These are phyloP conservation scores for Articulospora tetracladia DNA, from an alignment of 495 filamentous ascomycete species.

Conservation along the genomic window DNA sequence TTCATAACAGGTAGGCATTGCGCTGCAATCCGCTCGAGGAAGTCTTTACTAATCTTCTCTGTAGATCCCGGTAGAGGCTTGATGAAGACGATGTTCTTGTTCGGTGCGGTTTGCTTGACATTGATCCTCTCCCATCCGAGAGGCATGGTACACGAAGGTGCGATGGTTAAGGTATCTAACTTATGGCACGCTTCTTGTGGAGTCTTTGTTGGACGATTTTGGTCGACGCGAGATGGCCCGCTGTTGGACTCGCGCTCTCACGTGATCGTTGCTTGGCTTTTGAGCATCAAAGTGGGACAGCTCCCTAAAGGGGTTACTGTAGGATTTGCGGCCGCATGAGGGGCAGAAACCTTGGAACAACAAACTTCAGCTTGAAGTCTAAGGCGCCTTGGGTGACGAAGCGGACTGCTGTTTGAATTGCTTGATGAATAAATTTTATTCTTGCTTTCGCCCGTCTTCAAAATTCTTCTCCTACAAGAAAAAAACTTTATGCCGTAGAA, in stretches of 20 bases:
- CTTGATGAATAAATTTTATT: not conserved
- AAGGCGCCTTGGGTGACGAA: too few species aligned
- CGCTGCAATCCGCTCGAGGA: constrained; percentile 72
- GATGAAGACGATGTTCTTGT: constrained; percentile 71
- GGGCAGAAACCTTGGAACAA: too few species aligned
- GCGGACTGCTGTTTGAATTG: not conserved
- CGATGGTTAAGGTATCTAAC: too few species aligned
- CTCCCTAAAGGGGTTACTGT: too few species aligned
- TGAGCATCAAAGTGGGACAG: too few species aligned
- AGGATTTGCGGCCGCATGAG: too few species aligned
- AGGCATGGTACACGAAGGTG: constrained; percentile 50
- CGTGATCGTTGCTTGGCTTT: too few species aligned
- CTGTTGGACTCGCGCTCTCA: too few species aligned
- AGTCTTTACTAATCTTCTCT: constrained; percentile 58
- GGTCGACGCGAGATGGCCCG: too few species aligned
- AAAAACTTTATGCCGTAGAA: not conserved
- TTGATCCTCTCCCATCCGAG: constrained; percentile 67
- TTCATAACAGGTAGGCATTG: constrained; percentile 76
- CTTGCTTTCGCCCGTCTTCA: not conserved
- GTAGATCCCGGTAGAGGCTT: constrained; percentile 62
- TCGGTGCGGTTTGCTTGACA: constrained; percentile 58
- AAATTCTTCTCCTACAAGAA: not conserved
- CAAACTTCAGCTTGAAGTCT: too few species aligned
- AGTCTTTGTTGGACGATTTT: too few species aligned
- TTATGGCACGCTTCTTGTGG: too few species aligned